Percentiles rank a stretch among this genome's conserved stretches.
phyloP scores from a whole-genome alignment of 805 yeast genomes.

The Candida tallmaniae region DNA sequence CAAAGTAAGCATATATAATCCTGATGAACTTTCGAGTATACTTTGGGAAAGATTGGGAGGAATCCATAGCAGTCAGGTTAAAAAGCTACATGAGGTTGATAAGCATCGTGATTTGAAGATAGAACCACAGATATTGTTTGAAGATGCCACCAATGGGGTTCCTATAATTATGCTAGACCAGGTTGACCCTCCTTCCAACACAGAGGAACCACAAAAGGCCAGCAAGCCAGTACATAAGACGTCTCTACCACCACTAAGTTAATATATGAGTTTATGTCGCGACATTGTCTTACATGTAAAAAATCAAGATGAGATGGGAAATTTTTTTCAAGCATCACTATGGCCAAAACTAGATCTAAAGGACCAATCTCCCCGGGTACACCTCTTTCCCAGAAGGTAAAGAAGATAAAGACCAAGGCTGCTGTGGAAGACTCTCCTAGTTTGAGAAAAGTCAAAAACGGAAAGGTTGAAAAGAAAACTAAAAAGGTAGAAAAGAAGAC shows the following conservation, averaged over 20 bases:
- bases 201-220: slow-evolving; percentile 4
- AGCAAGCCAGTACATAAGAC: slow-evolving; percentile 25
- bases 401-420: slow-evolving; percentile 18
- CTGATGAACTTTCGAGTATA: slow-evolving; percentile 37
- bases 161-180: slow-evolving; percentile 40
- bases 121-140: slow-evolving; percentile 35
- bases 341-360: slow-evolving; percentile 33
- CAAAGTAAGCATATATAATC: slow-evolving; percentile 29
- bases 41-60: slow-evolving; percentile 44
- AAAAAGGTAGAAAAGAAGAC: slow-evolving; percentile 1
- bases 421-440: slow-evolving; percentile 22
- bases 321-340: slow-evolving; percentile 10
- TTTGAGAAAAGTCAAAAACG: slow-evolving; percentile 16
- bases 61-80: slow-evolving; percentile 29
- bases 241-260: slow-evolving; percentile 27
- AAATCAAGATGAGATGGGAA: slow-evolving; percentile 14
- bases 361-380: slow-evolving; percentile 21
- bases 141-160: slow-evolving; percentile 32
- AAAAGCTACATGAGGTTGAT: slow-evolving; percentile 19
- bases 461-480: slow-evolving; percentile 12
- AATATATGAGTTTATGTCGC: neutral
- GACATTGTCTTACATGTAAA: neutral
- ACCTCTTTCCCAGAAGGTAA: slow-evolving; percentile 20
- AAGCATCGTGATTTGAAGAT: slow-evolving; percentile 16
- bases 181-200: slow-evolving; percentile 7